Base-by-base conservation (phyloP, 2,329 filamentous ascomycete species). In the Trichoderma koningii region DNA sequence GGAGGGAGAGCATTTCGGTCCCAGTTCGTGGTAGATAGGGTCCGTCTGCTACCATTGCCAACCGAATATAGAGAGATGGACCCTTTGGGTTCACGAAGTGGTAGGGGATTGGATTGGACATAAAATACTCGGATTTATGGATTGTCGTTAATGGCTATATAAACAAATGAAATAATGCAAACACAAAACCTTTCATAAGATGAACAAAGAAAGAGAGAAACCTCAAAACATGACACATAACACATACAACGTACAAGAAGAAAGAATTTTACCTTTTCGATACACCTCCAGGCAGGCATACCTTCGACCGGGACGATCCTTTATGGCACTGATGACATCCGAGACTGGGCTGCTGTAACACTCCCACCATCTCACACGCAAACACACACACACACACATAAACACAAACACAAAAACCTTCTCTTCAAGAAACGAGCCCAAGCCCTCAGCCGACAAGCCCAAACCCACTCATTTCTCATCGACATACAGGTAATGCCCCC, bases 1-100 rank as follows among this genome's bases (percentile, higher is more conserved):
- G 0, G 71, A 80, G 1, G 88, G 87, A 0, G 72, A 85, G 74
- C 85, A 76, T 0, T 91, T 90, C 77, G 88, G 88, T 6, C 88
- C 88, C 1, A 69, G 73, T 45, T 74, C 71, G 21, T 88, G 86
- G 86, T 84, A 15, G 53, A 41, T 19, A 47, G 28, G 30, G 7
- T 7, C 1, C 30, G 9, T 34, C 6, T 44, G 57, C 28, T 30
- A n/a, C 66, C 56, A 60, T 42, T 45, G 15, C 5, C 5, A 26
- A 42, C 42, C 14, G 2, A 1, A 21, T 47, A 45, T 10, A 14
- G 28, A 41, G 23, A 51, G 48, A 12, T 28, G 15, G 7, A 50
- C 2, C 2, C 4, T 3, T 17, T 5, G 12, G 48, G 34, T 38
- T 38, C 12, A 14, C 34, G 34, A 38, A 5, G 0, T 14, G 34